A percentile compares a stretch with the other conserved stretches of the same genome.
Evolutionary conservation across 2,329 filamentous ascomycete species (phyloP).

Genomic region (Diaporthe sp.): DNA sequence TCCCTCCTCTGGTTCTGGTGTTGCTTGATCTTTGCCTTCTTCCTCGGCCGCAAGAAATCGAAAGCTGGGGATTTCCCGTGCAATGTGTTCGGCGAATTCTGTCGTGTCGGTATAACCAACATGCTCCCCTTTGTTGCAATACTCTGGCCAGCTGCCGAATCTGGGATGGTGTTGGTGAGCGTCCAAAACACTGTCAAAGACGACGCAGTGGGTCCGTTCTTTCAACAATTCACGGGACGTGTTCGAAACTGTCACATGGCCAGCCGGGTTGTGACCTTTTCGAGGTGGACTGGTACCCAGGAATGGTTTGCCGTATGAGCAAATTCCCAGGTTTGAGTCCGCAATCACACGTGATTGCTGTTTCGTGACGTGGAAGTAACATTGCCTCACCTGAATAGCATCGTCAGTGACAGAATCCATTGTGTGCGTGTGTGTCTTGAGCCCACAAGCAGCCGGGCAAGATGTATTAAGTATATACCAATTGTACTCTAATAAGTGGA

Average conservation of each 20-base stretch:
- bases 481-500: not conserved
- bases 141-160: conserved; percentile 11
- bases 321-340: not conserved
- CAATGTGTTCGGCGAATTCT: no score
- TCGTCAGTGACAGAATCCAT: not conserved
- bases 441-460: rapidly evolving
- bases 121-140: conserved; percentile 8
- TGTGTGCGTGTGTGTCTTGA: not conserved
- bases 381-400: not conserved
- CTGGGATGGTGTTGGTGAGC: conserved; percentile 2
- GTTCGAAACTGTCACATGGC: no score
- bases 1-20: not conserved
- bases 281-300: not conserved
- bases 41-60: not conserved
- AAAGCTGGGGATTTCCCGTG: not conserved
- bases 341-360: not conserved
- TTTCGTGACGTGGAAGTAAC: not conserved
- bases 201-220: not conserved
- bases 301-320: not conserved
- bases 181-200: conserved; percentile 9
- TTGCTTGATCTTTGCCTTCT: not conserved
- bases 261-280: no score
- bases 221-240: not conserved
- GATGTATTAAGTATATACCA: not conserved
- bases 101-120: not conserved